Evolutionary conservation across 1,284 basidiomycete genomes (phyloP).

Genomic region (Naganishia albida): DNA sequence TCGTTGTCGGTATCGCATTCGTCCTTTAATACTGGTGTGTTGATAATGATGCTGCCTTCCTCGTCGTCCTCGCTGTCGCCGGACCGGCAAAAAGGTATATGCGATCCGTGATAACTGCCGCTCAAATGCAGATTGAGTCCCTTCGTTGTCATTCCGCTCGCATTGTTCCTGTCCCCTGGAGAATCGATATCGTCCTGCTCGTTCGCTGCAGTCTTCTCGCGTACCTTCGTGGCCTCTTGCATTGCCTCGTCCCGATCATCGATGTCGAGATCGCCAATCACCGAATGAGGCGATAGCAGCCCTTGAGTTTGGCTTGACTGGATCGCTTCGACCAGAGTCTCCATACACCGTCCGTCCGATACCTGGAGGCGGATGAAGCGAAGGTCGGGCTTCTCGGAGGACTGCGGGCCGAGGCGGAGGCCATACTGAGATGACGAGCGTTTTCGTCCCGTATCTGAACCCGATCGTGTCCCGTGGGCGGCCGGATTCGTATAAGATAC

Average conservation of each 20-base stretch:
- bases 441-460: background rate
- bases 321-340: slow-evolving; percentile 7
- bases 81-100: background rate
- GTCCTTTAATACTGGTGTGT: slow-evolving; percentile 6
- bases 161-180: background rate
- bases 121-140: slow-evolving; percentile 12
- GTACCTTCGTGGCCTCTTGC: slow-evolving; percentile 5
- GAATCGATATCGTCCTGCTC: background rate
- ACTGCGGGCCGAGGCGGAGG: background rate
- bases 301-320: slow-evolving; percentile 22
- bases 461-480: background rate
- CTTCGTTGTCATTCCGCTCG: background rate
- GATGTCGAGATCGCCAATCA: slow-evolving; percentile 19
- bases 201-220: background rate
- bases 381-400: background rate
- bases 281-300: slow-evolving; percentile 17
- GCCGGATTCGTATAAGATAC: slow-evolving; percentile 4
- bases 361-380: slow-evolving; percentile 11
- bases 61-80: slow-evolving; percentile 14
- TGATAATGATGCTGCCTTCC: background rate
- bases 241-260: slow-evolving; percentile 24
- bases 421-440: slow-evolving; percentile 11
- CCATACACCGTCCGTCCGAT: slow-evolving; percentile 17
- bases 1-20: background rate
- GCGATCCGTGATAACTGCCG: slow-evolving; percentile 7